Conservation (phyloP, 345 rosid species). For the Microcos paniculata region DNA sequence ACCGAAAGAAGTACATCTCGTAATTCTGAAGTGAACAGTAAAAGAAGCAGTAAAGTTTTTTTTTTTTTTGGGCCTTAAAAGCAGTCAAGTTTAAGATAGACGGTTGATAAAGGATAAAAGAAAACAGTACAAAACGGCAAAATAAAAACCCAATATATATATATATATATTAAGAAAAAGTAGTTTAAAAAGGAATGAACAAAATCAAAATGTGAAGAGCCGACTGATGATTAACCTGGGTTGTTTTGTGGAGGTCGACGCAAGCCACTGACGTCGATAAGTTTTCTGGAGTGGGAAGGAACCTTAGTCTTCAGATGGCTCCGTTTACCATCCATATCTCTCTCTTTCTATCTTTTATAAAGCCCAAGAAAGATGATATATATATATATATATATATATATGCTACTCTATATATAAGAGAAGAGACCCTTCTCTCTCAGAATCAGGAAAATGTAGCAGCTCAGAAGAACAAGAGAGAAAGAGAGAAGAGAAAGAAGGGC, state of each 20-base stretch:
- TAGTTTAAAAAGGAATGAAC: background rate
- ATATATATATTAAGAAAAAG: no score
- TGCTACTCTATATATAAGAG: background rate
- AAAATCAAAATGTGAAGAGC: background rate
- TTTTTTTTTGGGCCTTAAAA: no score
- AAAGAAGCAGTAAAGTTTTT: no score
- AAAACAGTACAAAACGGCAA: background rate
- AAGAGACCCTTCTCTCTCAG: background rate
- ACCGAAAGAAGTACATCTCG: background rate
- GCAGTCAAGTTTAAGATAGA: background rate
- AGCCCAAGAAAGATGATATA: background rate
- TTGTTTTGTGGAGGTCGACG: constrained; percentile 1
- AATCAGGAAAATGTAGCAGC: background rate
- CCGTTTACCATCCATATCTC: background rate
- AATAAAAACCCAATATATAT: background rate
- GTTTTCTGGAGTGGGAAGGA: background rate
- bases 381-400: background rate
- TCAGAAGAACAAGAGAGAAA: background rate
- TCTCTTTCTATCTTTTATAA: background rate
- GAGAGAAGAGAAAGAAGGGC: background rate
- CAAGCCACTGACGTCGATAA: background rate
- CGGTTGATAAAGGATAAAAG: background rate
- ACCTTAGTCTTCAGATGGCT: background rate
- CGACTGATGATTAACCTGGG: background rate
- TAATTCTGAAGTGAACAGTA: background rate